A percentile compares a stretch with the other conserved stretches of the same genome.
Conservation (phyloP, 2,329 filamentous ascomycete species). For the Daldinia sp. region DNA sequence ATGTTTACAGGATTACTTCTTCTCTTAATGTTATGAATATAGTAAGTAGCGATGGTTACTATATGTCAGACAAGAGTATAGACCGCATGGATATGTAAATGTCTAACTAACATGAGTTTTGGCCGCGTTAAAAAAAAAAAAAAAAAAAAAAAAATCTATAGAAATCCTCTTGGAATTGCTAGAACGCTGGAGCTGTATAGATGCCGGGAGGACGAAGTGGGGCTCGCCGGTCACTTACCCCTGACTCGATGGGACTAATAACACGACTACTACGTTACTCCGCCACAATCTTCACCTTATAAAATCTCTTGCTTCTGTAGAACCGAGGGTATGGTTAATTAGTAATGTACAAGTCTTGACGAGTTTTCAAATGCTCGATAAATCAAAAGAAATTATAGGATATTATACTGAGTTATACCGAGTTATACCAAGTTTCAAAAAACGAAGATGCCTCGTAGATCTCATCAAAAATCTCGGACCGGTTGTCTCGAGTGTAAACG, state of each 20-base stretch:
- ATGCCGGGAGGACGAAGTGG: slow-evolving; percentile 3
- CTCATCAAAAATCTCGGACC: slow-evolving; percentile 26
- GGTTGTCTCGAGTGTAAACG: slow-evolving; percentile 31
- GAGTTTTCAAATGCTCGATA: background rate
- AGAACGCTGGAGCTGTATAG: background rate
- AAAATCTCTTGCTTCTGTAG: slow-evolving; percentile 3
- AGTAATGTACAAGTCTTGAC: background rate
- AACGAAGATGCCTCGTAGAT: slow-evolving; percentile 18
- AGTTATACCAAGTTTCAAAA: background rate
- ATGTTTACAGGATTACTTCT: background rate
- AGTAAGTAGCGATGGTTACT: background rate
- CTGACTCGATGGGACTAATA: slow-evolving; percentile 17
- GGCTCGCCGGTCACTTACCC: slow-evolving; percentile 3
- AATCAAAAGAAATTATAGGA: background rate
- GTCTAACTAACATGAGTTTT: background rate
- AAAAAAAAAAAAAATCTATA: too few relatives aligned
- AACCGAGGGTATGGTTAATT: background rate
- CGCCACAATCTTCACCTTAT: slow-evolving; percentile 16
- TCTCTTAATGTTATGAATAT: background rate
- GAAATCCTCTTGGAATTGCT: background rate
- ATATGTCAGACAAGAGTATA: background rate
- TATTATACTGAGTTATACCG: too few relatives aligned
- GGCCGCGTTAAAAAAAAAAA: background rate
- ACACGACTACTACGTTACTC: slow-evolving; percentile 5
- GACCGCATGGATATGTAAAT: background rate